Conservation (phyloP, 2,329 filamentous ascomycete genomes). For the Sordariomycetes sp. region DNA sequence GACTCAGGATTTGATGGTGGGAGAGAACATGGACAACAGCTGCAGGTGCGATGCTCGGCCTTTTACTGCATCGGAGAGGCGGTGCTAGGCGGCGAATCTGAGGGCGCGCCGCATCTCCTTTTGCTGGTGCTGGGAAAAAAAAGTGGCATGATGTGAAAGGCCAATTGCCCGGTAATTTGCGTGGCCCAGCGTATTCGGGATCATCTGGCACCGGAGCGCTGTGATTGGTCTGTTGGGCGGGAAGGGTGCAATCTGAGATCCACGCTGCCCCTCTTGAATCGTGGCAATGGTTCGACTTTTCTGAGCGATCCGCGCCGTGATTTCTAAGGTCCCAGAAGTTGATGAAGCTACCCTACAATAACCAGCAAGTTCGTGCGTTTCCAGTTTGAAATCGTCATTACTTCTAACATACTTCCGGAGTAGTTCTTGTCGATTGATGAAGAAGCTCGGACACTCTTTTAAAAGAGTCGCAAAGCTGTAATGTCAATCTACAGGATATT, state of each 20-base stretch:
- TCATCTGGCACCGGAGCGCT: not conserved
- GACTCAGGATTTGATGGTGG: too few species aligned
- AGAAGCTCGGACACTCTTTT: too few species aligned
- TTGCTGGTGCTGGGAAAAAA: not conserved
- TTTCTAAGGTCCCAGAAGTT: too few species aligned
- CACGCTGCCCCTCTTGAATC: not conserved
- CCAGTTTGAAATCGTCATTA: too few species aligned
- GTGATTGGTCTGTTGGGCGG: not conserved
- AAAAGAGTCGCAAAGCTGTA: too few species aligned
- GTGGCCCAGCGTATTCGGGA: not conserved
- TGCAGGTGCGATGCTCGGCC: too few species aligned
- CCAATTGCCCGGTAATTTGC: not conserved
- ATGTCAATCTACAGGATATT: too few species aligned
- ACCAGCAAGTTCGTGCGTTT: too few species aligned
- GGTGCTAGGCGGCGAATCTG: not conserved
- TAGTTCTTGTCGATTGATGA: not conserved
- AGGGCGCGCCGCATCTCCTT: not conserved
- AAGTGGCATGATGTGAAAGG: conserved; percentile 1
- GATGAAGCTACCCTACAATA: too few species aligned
- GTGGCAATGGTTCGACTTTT: conserved; percentile 1
- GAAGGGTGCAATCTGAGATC: not conserved
- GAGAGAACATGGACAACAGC: too few species aligned
- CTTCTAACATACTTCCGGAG: too few species aligned
- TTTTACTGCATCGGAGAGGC: not conserved
- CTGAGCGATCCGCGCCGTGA: too few species aligned